These are phyloP conservation scores for Metschnikowia proteae DNA, from an alignment of 805 yeast genomes.

Conservation along the genomic window DNA sequence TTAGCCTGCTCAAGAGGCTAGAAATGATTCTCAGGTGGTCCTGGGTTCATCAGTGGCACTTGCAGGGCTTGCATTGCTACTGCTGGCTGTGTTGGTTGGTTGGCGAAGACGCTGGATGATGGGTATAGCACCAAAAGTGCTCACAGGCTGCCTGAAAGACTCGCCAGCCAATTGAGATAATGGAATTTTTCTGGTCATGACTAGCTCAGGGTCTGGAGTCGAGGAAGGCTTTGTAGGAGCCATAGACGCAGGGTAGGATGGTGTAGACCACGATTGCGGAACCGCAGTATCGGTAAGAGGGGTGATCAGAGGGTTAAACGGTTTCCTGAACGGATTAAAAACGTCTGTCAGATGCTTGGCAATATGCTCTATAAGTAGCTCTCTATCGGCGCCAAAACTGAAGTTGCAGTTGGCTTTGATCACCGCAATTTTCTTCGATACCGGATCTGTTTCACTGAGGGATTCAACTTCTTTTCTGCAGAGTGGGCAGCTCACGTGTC, in stretches of 20 bases:
- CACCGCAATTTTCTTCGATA: constrained; percentile 6
- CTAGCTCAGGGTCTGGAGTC: constrained; percentile 11
- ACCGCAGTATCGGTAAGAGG: constrained; percentile 39
- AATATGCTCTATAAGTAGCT: constrained; percentile 23
- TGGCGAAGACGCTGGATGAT: not conserved
- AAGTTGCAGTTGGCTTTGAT: constrained; percentile 12
- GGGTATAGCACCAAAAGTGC: not conserved
- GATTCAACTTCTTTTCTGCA: constrained; percentile 19
- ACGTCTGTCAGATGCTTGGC: constrained; percentile 32
- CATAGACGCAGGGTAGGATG: constrained; percentile 12
- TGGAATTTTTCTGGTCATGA: constrained; percentile 16
- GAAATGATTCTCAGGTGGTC: not conserved
- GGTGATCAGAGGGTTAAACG: constrained; percentile 32
- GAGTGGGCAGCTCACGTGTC: constrained; percentile 18
- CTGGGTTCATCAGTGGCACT: not conserved
- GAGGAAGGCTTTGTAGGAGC: not conserved
- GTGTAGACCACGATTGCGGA: constrained; percentile 33
- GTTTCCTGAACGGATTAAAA: constrained; percentile 35
- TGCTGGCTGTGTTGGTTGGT: not conserved
- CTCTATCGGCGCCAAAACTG: constrained; percentile 11
- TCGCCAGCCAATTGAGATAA: constrained; percentile 10
- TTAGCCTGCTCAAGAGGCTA: no score
- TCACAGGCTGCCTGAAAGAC: not conserved
- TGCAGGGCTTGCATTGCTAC: not conserved
- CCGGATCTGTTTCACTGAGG: constrained; percentile 9